A percentile compares a stretch with the other conserved stretches of the same genome.
These are phyloP conservation scores for Drechslerella coelobrocha DNA, from an alignment of 2,329 filamentous ascomycete species.

Conservation along the genomic window DNA sequence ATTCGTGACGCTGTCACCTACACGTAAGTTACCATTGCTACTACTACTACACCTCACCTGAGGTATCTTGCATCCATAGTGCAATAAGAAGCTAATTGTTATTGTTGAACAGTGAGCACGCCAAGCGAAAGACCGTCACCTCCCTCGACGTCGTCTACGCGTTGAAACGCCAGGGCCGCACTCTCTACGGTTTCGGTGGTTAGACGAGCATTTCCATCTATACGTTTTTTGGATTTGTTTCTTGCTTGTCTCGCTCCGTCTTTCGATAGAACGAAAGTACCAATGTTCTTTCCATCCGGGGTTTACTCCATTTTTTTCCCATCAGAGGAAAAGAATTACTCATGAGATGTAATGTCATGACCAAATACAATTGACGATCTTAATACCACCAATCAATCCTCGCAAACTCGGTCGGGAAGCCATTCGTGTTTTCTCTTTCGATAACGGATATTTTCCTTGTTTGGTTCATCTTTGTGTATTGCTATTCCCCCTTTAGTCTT, in stretches of 20 bases:
- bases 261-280: background rate
- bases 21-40: constrained; percentile 60
- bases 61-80: background rate
- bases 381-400: background rate
- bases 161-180: constrained; percentile 73
- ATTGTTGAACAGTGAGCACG: constrained; percentile 65
- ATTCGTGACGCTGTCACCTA: constrained; percentile 80
- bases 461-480: too few relatives aligned
- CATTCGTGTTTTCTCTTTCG: too few relatives aligned
- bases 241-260: constrained; percentile 4
- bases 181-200: constrained; percentile 89
- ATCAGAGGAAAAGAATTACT: constrained; percentile 5
- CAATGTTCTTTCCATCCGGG: constrained; percentile 32
- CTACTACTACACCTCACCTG: background rate
- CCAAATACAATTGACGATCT: constrained; percentile 45
- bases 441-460: too few relatives aligned
- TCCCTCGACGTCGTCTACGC: constrained; percentile 73
- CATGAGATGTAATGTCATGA: constrained; percentile 47
- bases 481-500: constrained; percentile 18
- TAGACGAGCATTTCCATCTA: constrained; percentile 61
- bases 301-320: constrained; percentile 12
- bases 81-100: constrained; percentile 6
- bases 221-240: constrained; percentile 22
- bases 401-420: constrained; percentile 26
- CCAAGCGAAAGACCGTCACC: constrained; percentile 80